phyloP scores from a whole-genome alignment of 345 rosid species.

The Hibiscus tridactylites region DNA sequence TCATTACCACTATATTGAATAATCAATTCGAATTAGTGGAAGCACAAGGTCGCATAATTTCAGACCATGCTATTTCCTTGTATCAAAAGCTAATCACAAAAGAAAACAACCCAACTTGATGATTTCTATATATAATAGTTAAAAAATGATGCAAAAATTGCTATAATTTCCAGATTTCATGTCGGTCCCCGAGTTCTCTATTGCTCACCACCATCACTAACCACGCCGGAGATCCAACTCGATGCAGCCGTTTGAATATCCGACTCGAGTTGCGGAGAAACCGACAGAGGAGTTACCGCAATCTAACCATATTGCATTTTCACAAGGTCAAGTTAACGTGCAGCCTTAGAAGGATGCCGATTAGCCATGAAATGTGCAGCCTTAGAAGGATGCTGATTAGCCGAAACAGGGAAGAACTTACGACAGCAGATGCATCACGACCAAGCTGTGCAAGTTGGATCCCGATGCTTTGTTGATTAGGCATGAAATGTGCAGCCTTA shows the following conservation, averaged over 20 bases:
- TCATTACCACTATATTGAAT: too few relatives aligned
- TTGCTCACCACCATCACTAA: slow-evolving; percentile 20
- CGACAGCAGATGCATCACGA: slow-evolving; percentile 99
- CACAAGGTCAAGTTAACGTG: neutral
- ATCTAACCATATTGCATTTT: slow-evolving; percentile 33
- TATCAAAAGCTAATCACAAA: slow-evolving; percentile 14
- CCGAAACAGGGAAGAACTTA: slow-evolving; percentile 46
- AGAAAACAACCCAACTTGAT: slow-evolving; percentile 6
- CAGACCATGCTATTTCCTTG: slow-evolving; percentile 17
- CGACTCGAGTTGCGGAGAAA: slow-evolving; percentile 25
- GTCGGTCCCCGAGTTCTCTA: slow-evolving; percentile 12
- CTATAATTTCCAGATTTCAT: neutral
- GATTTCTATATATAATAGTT: neutral
- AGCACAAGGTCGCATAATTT: slow-evolving; percentile 14
- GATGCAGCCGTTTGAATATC: slow-evolving; percentile 39
- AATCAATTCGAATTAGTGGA: neutral
- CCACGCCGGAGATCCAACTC: slow-evolving; percentile 59
- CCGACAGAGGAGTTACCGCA: slow-evolving; percentile 53
- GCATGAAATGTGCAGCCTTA: slow-evolving; percentile 64
- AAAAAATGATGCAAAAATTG: neutral
- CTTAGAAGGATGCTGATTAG: too few relatives aligned
- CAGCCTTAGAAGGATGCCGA: slow-evolving; percentile 16
- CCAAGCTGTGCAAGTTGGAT: slow-evolving; percentile 91
- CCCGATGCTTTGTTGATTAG: slow-evolving; percentile 93
- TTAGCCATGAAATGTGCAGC: too few relatives aligned